Conservation (phyloP, 2,329 filamentous ascomycete genomes). For the Fusarium floridanum region DNA sequence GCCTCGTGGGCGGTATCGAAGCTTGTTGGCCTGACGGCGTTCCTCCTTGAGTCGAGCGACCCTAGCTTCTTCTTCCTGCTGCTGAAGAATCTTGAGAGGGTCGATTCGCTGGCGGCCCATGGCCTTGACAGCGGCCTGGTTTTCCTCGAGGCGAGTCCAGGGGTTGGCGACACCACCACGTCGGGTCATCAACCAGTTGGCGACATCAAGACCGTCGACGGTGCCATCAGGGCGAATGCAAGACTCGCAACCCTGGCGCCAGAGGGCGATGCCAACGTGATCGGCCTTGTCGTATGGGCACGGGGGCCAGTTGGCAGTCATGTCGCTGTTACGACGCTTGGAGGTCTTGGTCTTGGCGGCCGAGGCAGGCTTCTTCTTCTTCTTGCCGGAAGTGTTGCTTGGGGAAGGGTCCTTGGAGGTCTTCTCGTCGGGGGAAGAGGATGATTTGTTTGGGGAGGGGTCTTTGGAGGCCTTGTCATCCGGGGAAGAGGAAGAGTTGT, state of each 20-base stretch:
- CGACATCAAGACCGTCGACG: conserved; percentile 35
- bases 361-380: too few relatives aligned
- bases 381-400: too few relatives aligned
- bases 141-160: conserved; percentile 39
- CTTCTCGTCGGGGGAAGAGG: not conserved
- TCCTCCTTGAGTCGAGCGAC: conserved; percentile 31
- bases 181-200: conserved; percentile 38
- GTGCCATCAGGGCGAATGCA: conserved; percentile 30
- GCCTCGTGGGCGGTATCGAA: conserved; percentile 39
- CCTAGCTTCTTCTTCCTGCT: conserved; percentile 32
- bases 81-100: conserved; percentile 20
- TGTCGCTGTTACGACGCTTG: conserved; percentile 6
- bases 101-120: conserved; percentile 40
- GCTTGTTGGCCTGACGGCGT: conserved; percentile 40
- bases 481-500: not conserved
- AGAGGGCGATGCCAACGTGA: conserved; percentile 22
- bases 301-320: conserved; percentile 28
- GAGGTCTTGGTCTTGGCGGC: too few relatives aligned
- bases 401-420: too few relatives aligned
- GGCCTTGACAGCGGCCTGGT: conserved; percentile 21
- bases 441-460: not conserved
- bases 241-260: conserved; percentile 32
- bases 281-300: conserved; percentile 21
- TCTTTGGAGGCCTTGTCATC: conserved; percentile 1
- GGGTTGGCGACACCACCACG: conserved; percentile 33